These are phyloP conservation scores for Vickermania ingenoplastis DNA, from an alignment of 208 protist genomes.

Conservation along the genomic window DNA sequence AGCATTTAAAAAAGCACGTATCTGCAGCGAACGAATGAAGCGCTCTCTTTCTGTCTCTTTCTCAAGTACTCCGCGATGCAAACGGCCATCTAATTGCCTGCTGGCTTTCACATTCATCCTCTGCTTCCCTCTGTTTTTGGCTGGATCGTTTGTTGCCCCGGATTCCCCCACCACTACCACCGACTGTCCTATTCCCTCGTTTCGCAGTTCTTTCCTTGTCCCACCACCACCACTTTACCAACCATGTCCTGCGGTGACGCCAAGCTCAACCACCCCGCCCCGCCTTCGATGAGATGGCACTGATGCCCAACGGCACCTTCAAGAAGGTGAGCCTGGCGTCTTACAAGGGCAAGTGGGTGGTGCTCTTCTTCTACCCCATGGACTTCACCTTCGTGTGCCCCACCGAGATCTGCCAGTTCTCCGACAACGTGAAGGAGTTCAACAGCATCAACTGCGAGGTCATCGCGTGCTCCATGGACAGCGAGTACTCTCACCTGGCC, in stretches of 20 bases:
- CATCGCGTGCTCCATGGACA: constrained; percentile 90
- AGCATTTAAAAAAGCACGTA: too few relatives aligned
- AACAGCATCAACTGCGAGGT: constrained; percentile 81
- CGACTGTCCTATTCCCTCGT: neutral
- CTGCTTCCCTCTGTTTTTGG: too few relatives aligned
- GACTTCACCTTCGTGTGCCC: constrained; percentile 98
- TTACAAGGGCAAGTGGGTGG: constrained; percentile 92
- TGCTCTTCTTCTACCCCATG: constrained; percentile 95
- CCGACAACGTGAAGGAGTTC: constrained; percentile 89
- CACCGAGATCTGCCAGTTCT: constrained; percentile 96
- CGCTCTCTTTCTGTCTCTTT: too few relatives aligned
- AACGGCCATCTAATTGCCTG: too few relatives aligned
- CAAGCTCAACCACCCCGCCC: constrained; percentile 81
- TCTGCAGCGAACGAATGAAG: too few relatives aligned
- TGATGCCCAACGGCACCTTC: constrained; percentile 92
- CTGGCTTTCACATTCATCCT: too few relatives aligned
- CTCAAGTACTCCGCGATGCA: too few relatives aligned
- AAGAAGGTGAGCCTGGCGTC: constrained; percentile 83
- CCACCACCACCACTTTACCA: neutral
- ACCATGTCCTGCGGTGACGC: constrained; percentile 8
- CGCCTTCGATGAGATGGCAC: constrained; percentile 80
- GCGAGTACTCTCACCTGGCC: constrained; percentile 93
- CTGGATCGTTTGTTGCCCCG: too few relatives aligned
- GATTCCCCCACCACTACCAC: neutral
- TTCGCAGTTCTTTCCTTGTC: neutral